Evolutionary conservation across 2,329 filamentous ascomycete genomes (phyloP).

Genomic region (Penicillium sp.): DNA sequence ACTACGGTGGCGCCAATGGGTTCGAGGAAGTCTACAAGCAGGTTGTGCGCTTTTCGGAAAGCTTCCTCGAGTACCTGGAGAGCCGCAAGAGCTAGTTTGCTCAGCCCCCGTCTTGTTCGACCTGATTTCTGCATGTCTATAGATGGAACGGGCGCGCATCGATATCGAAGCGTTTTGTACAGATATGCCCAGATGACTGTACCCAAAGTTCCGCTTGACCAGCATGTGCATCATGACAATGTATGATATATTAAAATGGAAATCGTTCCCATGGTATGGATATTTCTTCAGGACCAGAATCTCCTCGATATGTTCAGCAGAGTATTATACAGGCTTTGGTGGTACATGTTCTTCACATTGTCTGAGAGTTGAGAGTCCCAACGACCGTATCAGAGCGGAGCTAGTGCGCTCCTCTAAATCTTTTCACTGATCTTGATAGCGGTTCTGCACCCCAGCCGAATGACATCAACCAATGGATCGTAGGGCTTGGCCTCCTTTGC

Average conservation of each 20-base stretch:
- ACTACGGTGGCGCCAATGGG: constrained; percentile 78
- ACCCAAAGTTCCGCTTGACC: too few species aligned
- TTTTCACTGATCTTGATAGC: constrained; percentile 78
- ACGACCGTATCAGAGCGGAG: neutral
- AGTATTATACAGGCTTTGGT: neutral
- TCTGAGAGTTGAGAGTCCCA: neutral
- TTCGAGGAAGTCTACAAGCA: constrained; percentile 87
- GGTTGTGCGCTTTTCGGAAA: constrained; percentile 66
- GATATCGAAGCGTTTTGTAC: too few species aligned
- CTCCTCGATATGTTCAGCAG: too few species aligned
- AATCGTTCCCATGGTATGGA: too few species aligned
- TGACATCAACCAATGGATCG: constrained; percentile 78
- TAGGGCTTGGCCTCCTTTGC: constrained; percentile 85
- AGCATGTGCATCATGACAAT: too few species aligned
- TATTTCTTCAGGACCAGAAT: neutral
- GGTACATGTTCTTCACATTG: neutral
- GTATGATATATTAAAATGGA: neutral
- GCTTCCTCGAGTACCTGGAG: constrained; percentile 61
- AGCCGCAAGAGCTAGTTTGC: constrained; percentile 11
- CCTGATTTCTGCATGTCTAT: too few species aligned
- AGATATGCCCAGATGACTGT: too few species aligned
- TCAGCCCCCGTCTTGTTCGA: too few species aligned
- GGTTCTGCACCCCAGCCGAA: constrained; percentile 80
- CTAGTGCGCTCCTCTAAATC: constrained; percentile 26
- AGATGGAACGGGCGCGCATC: too few species aligned